Evolutionary conservation across 805 yeast species (phyloP), one percentile per base, ranked within the genome.

Genomic region (Pichia cabralensis): DNA sequence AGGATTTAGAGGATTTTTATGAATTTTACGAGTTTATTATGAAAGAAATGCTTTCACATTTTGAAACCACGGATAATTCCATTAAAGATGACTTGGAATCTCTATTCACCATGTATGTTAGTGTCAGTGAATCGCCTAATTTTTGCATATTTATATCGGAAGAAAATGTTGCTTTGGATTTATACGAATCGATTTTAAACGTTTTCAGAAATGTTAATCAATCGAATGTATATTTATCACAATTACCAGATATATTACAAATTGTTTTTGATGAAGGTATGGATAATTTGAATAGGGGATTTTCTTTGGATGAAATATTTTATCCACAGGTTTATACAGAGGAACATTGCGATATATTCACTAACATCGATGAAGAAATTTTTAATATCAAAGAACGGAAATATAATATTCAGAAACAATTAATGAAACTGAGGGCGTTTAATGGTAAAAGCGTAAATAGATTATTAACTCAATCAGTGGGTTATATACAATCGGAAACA

Each of bases 281-380:
- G 3, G 54, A 52, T 10, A 43, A 41, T 4, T 38, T 49, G n/a
- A 45, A 52, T 9, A 44, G 46, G 2, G 60, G 60, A 0, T 44
- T 62, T 27, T 42, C 46, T 9, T 20, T 64, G 12, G 44, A 47
- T 2, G 57, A 55, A 16, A 34, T 34, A 14, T 54, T 63, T 29
- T 64, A 62, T 34, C 69, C 69, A 0, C 67, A 65, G 35, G 46
- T 65, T 2, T 65, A 56, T 39, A 47, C 64, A 0, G 33, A 46
- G 11, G 55, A 57, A 13, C 52, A 52, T 30, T 40, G 48, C 13
- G 33, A 44, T 16, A 24, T 51, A 8, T 40, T 55, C 9, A 38
- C 39, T 4, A 44, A 44, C 8, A 48, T 46, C 1, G 23, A 36
- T 35, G 28, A 36, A 31, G 31, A 45, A 39, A 28, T 30, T 38